Percentiles rank a stretch among this genome's conserved stretches.
phyloP scores from a whole-genome alignment of 257 asterid genomes.

The Apocynum venetum region DNA sequence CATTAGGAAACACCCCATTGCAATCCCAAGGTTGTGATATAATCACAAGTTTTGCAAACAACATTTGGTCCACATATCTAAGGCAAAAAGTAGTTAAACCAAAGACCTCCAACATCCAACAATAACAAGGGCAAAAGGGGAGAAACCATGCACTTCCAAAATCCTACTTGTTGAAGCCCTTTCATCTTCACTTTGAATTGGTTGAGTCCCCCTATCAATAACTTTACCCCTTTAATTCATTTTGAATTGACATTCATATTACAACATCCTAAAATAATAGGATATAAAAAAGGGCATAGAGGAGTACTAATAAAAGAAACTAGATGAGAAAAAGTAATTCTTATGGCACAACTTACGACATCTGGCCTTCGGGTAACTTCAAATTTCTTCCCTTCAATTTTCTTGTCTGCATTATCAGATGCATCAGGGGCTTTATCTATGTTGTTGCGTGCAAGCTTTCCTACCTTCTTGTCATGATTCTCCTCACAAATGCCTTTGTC shows the following conservation, averaged over 20 bases:
- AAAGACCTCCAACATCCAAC: background rate
- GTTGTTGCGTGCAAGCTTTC: background rate
- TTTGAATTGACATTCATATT: background rate
- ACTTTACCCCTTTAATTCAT: background rate
- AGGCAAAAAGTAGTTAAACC: background rate
- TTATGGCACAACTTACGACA: constrained; percentile 59
- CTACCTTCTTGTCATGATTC: constrained; percentile 1
- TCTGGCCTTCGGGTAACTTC: constrained; percentile 62
- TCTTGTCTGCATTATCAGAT: constrained; percentile 17
- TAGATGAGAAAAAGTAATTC: background rate
- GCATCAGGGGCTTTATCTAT: background rate
- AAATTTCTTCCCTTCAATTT: constrained; percentile 34
- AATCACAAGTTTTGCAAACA: background rate
- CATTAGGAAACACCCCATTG: background rate
- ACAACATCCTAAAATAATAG: background rate
- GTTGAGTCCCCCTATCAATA: too few species aligned
- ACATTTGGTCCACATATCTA: background rate
- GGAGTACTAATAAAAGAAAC: background rate
- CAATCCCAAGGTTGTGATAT: background rate
- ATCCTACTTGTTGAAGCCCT: background rate
- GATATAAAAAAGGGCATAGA: background rate
- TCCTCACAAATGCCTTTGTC: background rate
- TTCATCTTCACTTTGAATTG: background rate
- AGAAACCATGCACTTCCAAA: background rate
- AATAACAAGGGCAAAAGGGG: background rate